A percentile compares a stretch with the other conserved stretches of the same genome.
Evolutionary conservation across 305 asterid species (phyloP).

Genomic region (Solanum chacoense): DNA sequence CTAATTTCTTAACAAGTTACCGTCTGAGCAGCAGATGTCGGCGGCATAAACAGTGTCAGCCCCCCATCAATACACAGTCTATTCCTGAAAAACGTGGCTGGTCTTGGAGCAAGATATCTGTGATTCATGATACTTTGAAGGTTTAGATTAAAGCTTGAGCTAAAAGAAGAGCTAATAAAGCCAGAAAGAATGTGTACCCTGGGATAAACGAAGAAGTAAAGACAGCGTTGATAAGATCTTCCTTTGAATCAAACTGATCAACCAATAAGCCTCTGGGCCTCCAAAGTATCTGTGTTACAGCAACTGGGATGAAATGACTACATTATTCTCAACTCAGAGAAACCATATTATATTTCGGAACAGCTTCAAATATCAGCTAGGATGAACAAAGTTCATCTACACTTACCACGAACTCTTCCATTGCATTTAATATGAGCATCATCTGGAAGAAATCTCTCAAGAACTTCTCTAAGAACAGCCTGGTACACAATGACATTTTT

Average conservation of each 20-base stretch:
- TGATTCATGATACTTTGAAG: constrained; percentile 1
- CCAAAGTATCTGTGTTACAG: constrained; percentile 90
- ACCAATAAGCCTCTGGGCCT: constrained; percentile 87
- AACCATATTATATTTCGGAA: background rate
- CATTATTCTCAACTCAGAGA: constrained; percentile 4
- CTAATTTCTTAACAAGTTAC: constrained; percentile 18
- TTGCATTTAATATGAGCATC: constrained; percentile 75
- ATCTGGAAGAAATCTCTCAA: constrained; percentile 60
- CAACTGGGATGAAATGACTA: constrained; percentile 50
- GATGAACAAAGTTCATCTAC: background rate
- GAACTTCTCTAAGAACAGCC: constrained; percentile 89
- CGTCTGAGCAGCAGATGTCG: constrained; percentile 86
- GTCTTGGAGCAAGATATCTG: constrained; percentile 97
- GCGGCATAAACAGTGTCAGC: constrained; percentile 91
- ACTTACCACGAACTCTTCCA: constrained; percentile 94
- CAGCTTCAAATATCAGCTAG: background rate
- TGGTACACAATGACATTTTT: constrained; percentile 16
- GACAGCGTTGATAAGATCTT: constrained; percentile 85
- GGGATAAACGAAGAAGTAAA: constrained; percentile 92
- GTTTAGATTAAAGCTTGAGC: constrained; percentile 8
- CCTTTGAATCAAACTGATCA: constrained; percentile 89
- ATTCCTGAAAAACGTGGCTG: constrained; percentile 82
- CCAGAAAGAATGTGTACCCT: constrained; percentile 37
- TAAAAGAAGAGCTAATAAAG: background rate
- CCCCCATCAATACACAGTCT: constrained; percentile 88